Base-by-base conservation (phyloP, 352 stramenopile species). In the Phytopythium kandeliae region DNA sequence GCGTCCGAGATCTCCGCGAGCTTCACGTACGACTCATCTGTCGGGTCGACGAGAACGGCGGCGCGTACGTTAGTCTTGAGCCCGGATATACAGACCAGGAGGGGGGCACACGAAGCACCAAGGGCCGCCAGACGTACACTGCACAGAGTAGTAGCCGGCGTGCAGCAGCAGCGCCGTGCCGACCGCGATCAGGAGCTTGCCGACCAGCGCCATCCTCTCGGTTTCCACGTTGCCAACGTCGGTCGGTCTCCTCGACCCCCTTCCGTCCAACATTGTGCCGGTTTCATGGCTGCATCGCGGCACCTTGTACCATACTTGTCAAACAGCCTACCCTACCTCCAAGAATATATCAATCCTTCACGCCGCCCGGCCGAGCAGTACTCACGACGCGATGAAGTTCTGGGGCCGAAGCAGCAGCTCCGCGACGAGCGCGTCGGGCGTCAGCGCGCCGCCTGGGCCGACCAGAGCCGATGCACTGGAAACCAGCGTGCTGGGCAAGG, bases 61-160 rank as follows among this genome's bases (percentile, higher is more conserved):
- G n/a, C 8, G 21, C 31, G 45, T 17, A n/a, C n/a, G 16, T 30
- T 22, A 30, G 38, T 2, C 16, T 19, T 19, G 12, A 13, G 11
- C 13, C 5, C 21, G 21, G 5, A 12, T 28, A 21, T 13, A 9
- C 1, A 8, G 19, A 2, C 38, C 21, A 30, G 21, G 0, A 17
- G 0, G 0, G 22, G 3, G 4, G 11, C 11, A 30, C 28, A 30
- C 6, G 38, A 22, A 26, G 16, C 48, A 25, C 41, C 25, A 50
- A 3, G 2, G 53, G 38, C 54, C 33, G 13, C 51, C 31, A 9
- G 42, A 57, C 71, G 48, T 74, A 92, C 81, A 92, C 53, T 89
- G 68, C 53, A 92, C 65, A 13, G 81, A 86, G 67, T 89, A 92
- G 64, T 92, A 92, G 48, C 78, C 78, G 1, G 78, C 78, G 60